Evolutionary conservation across 2,329 filamentous ascomycete species (phyloP), one percentile per base, ranked within the genome.

Genomic region (Penicillium frequentans): DNA sequence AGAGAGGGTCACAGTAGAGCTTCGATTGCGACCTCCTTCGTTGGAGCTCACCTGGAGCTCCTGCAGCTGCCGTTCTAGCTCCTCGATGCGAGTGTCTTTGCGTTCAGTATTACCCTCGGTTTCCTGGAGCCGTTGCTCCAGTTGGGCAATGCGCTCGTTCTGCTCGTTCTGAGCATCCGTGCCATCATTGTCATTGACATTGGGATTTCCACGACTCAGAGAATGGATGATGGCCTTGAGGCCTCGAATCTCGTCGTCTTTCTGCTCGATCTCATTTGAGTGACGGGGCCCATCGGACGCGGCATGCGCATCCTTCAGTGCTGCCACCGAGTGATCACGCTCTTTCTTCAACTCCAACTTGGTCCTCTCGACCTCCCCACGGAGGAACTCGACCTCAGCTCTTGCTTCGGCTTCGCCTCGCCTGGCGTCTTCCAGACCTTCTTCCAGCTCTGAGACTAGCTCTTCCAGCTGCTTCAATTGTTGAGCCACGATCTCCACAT

Each of bases 211-310:
- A 59, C 91, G 84, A 73, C 92, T 96, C 37, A 99, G 82, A 19
- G 91, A 96, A 76, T 98, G 93, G 59, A 99, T 98, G 70, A 99
- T 98, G 44, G 95, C 93, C 76, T 98, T 99, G 63, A 99, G 83
- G 47, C 95, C 95, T 60, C 93, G 86, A 69, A 99, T 98, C 78
- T 99, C 95, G 67, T 99, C 95, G 68, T 99, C 93, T 72, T 96
- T 95, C 70, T 96, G 90, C 71, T 96, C 92, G 29, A 98, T 76
- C 62, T 96, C 92, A 73, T 91, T 91, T 44, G 84, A 83, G 47
- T 80, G 74, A 24, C 69, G 68, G 16, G 71, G 67, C 9, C 68
- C 71, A 49, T 80, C 80, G 3, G 73, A 68, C 45, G 81, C 77
- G 10, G 78, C 74, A 1, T 81, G 79, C 11, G 75, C 79, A 27